Evolutionary conservation across 2,329 filamentous ascomycete genomes (phyloP).

Genomic region (Orbilia ellipsospora): DNA sequence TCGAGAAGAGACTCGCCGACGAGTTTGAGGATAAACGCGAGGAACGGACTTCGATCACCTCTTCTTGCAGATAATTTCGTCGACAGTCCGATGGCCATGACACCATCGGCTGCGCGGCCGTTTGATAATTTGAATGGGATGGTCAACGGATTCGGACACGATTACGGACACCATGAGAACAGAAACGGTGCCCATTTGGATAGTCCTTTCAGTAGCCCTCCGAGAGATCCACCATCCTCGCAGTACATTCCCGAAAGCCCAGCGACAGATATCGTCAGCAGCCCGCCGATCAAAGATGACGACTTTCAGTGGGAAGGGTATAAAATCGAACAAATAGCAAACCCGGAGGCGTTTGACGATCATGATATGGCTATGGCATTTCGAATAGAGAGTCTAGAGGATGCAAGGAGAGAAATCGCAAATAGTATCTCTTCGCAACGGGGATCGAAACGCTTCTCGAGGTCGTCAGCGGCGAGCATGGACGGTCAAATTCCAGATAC

Average conservation of each 20-base stretch:
- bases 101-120: constrained; percentile 20
- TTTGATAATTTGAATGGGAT: constrained; percentile 40
- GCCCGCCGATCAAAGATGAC: constrained; percentile 38
- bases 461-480: constrained; percentile 23
- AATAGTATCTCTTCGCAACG: constrained; percentile 49
- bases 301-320: constrained; percentile 50
- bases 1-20: constrained; percentile 51
- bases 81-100: constrained; percentile 47
- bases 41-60: constrained; percentile 32
- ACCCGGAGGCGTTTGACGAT: constrained; percentile 23
- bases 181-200: constrained; percentile 20
- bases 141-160: constrained; percentile 33
- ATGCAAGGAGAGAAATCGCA: constrained; percentile 47
- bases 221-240: constrained; percentile 29
- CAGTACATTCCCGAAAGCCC: constrained; percentile 51
- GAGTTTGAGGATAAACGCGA: constrained; percentile 45
- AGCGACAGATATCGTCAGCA: constrained; percentile 47
- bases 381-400: constrained; percentile 39
- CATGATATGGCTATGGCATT: constrained; percentile 35
- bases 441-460: constrained; percentile 42
- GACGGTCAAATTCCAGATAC: constrained; percentile 42
- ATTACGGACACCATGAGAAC: constrained; percentile 11
- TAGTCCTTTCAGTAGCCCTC: constrained; percentile 36
- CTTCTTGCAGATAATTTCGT: constrained; percentile 47
- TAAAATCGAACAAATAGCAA: constrained; percentile 44